phyloP scores from a whole-genome alignment of 1,139 yeast species.

The Geotrichum carabidarum region DNA sequence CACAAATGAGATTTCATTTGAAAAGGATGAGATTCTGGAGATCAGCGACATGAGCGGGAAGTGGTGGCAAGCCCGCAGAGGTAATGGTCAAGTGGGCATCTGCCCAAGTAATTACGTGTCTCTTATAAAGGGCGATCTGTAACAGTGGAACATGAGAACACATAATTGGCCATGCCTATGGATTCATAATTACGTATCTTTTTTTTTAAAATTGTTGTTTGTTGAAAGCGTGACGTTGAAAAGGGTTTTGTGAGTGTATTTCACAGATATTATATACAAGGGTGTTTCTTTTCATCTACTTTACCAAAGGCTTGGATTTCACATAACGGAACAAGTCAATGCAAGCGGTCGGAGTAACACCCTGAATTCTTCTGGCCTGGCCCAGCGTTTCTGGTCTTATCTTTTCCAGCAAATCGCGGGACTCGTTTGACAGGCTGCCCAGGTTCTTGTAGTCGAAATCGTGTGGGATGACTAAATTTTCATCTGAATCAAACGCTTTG shows the following conservation, averaged over 20 bases:
- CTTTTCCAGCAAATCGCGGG: conserved; percentile 59
- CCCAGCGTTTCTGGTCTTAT: conserved; percentile 88
- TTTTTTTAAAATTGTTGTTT: too few species aligned
- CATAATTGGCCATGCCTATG: too few species aligned
- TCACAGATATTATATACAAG: too few species aligned
- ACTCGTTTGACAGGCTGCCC: conserved; percentile 64
- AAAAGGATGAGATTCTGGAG: conserved; percentile 82
- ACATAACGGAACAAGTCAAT: conserved; percentile 35
- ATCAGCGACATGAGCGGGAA: conserved; percentile 92
- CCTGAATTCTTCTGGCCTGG: conserved; percentile 90
- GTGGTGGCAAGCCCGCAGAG: conserved; percentile 97
- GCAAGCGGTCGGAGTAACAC: conserved; percentile 69
- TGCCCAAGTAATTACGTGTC: conserved; percentile 94
- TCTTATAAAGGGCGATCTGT: conserved; percentile 32
- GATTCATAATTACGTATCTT: too few species aligned
- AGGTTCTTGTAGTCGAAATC: conserved; percentile 56
- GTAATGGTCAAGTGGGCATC: conserved; percentile 90
- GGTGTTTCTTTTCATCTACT: neutral
- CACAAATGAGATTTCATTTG: conserved; percentile 85
- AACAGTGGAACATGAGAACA: neutral
- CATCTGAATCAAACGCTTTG: conserved; percentile 79
- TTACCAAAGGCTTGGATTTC: conserved; percentile 14
- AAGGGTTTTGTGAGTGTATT: too few species aligned
- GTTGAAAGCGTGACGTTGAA: too few species aligned
- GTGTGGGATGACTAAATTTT: conserved; percentile 59